Base-by-base conservation (phyloP, 495 filamentous ascomycete genomes). In the Jackrogersella minutella region DNA sequence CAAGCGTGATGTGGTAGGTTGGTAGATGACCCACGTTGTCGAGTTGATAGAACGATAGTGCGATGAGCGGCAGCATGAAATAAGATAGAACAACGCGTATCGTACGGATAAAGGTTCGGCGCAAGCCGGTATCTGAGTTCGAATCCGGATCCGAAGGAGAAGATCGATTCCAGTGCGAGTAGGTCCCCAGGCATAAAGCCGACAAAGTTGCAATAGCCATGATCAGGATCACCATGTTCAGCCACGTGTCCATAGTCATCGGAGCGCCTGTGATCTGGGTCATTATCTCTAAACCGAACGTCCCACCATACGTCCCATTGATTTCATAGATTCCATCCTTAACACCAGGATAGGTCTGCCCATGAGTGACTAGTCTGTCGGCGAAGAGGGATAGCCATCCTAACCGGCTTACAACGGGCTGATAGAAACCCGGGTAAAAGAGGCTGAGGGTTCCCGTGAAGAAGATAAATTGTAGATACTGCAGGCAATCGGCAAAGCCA, bases 401-500 rank as follows among this genome's bases (percentile, higher is more conserved):
- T 14, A 65, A 43, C 2, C 52, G 10, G 44, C 62, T 58, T 26
- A 91, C 83, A 3, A 83, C 86, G 11, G 90, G 90, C 63, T 92
- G 90, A 67, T 87, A 93, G 67, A 86, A 93, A 0, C 90, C 90
- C 0, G 90, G 91, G 69, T 93, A 93, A 53, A 86, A 83, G 69
- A 93, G 71, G 19, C 85, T 89, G 34, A 93, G 76, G 24, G 85
- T 83, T 2, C 90, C 90, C 0, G 90, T 87, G 43, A 93, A 79
- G 21, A 91, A 88, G 30, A 89, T 82, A 68, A 91, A 93, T 69
- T 93, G 90, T 19, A 93, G 82, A 71, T 92, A 93, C 71, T 93
- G 90, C 14, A 93, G 80, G 69, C 90, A 93, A 22, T 68, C 64
- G 21, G 56, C 64, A 16, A 67, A 31, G 0, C 58, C 50, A 5